phyloP scores from a whole-genome alignment of 2,329 filamentous ascomycete genomes.

The Hymenoscyphus fructigenus region DNA sequence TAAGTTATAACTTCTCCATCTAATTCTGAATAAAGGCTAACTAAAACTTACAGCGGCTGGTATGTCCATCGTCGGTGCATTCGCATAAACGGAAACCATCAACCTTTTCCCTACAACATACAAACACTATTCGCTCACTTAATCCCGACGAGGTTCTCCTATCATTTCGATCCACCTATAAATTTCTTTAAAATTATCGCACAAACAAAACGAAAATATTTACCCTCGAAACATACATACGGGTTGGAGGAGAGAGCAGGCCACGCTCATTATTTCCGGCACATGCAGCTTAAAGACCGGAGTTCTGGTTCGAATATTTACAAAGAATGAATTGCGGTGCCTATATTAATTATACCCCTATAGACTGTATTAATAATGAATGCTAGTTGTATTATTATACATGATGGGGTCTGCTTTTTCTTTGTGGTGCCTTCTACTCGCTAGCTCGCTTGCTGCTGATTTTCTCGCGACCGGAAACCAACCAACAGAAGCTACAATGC shows the following conservation, averaged over 20 bases:
- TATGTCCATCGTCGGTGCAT: slow-evolving; percentile 19
- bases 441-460: neutral
- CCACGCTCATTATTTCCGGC: slow-evolving; percentile 1
- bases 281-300: neutral
- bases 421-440: neutral
- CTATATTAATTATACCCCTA: slow-evolving; percentile 1
- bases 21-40: neutral
- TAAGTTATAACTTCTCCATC: neutral
- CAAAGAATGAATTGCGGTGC: neutral
- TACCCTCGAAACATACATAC: neutral
- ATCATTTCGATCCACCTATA: neutral
- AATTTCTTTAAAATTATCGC: neutral
- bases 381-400: neutral
- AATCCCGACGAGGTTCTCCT: neutral
- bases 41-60: slow-evolving; percentile 8
- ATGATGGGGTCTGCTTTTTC: neutral
- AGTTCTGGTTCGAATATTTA: neutral
- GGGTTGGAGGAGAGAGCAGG: neutral
- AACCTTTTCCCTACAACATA: neutral
- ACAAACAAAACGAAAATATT: neutral
- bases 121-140: neutral
- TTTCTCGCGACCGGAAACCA: neutral
- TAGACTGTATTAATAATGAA: neutral
- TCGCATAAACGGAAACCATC: slow-evolving; percentile 7
- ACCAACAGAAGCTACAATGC: too few relatives aligned